These are phyloP conservation scores for Dothidotthia symphoricarpi DNA, from an alignment of 2,329 filamentous ascomycete species.

Conservation along the genomic window DNA sequence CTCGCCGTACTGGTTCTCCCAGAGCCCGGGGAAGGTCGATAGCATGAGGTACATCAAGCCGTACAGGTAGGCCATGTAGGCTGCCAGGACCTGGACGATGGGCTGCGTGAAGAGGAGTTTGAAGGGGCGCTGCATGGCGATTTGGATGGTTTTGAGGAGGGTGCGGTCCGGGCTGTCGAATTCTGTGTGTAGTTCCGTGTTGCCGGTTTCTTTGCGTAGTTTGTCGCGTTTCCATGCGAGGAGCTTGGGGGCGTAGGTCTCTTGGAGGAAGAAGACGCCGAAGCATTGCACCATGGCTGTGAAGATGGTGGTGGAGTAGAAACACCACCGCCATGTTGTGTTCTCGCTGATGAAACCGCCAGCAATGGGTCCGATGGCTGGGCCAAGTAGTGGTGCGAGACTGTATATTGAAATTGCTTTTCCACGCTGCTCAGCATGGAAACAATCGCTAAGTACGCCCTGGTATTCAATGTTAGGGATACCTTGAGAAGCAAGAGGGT, in stretches of 20 bases:
- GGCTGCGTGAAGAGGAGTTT: conserved; percentile 58
- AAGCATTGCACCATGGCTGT: conserved; percentile 61
- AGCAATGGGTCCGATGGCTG: conserved; percentile 63
- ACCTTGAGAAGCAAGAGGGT: not conserved
- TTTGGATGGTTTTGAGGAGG: conserved; percentile 27
- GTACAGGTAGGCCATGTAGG: conserved; percentile 60
- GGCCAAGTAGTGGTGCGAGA: conserved; percentile 63
- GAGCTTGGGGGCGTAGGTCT: conserved; percentile 66
- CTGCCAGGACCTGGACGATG: conserved; percentile 57
- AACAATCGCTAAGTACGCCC: conserved; percentile 54
- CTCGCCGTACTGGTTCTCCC: conserved; percentile 56
- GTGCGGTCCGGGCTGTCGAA: conserved; percentile 43
- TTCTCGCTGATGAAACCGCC: conserved; percentile 64
- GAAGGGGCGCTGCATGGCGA: conserved; percentile 55
- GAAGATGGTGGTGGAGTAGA: conserved; percentile 64
- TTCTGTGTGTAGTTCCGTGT: conserved; percentile 58
- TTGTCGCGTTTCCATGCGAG: conserved; percentile 57
- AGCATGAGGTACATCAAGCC: conserved; percentile 64
- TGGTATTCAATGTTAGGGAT: conserved; percentile 13
- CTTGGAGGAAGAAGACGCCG: conserved; percentile 62
- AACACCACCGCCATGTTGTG: conserved; percentile 71
- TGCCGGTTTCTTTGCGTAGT: conserved; percentile 60
- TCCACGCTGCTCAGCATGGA: conserved; percentile 61
- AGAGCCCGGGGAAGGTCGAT: conserved; percentile 61
- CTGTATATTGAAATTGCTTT: conserved; percentile 63